These are phyloP conservation scores for Magnusiomyces tetraspermus DNA, from an alignment of 1,139 yeast genomes.

Conservation along the genomic window DNA sequence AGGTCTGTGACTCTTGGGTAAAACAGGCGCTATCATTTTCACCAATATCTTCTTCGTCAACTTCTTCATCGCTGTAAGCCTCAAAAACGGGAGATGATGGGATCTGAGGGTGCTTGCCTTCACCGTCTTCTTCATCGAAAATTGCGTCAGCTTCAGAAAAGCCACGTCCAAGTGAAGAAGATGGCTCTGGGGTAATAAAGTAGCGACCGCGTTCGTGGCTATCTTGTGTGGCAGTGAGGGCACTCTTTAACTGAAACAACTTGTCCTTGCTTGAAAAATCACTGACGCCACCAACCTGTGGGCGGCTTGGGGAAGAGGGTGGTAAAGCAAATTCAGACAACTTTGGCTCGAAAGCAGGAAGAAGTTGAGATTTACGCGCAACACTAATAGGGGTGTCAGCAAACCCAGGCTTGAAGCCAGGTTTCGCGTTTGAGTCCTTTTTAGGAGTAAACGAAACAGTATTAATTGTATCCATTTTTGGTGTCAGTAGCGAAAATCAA, in stretches of 20 bases:
- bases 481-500: no score
- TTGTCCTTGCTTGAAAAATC: no score
- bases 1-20: no score
- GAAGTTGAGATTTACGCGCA: neutral
- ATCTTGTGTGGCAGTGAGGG: neutral
- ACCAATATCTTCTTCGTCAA: conserved; percentile 6
- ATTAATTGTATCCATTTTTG: neutral
- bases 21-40: neutral
- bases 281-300: no score
- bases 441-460: neutral
- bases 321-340: conserved; percentile 6
- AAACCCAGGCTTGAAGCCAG: neutral
- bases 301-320: neutral
- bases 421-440: neutral
- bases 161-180: conserved; percentile 19
- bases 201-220: conserved; percentile 7
- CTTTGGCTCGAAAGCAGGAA: conserved; percentile 11
- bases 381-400: neutral
- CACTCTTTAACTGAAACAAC: no score
- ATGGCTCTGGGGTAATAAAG: conserved; percentile 28
- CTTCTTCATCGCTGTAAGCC: conserved; percentile 1
- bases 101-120: conserved; percentile 1
- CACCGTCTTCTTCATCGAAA: conserved; percentile 6
- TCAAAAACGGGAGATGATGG: conserved; percentile 2
- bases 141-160: conserved; percentile 18